Evolutionary conservation across 1,284 basidiomycete genomes (phyloP).

Genomic region (Cryptococcus floricola): DNA sequence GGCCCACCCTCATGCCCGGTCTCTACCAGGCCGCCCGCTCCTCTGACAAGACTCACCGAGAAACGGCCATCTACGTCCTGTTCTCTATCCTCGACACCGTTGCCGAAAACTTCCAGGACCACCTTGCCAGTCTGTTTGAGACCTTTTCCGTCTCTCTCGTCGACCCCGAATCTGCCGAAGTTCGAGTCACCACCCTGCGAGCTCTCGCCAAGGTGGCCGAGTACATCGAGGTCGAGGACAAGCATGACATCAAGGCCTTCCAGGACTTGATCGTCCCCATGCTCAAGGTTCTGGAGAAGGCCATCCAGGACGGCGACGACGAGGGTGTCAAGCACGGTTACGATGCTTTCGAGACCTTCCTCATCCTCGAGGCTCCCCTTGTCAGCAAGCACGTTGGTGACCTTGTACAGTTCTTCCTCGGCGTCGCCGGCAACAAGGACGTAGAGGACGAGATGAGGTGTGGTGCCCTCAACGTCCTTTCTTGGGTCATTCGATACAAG

Average conservation of each 20-base stretch:
- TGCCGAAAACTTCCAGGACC: constrained; percentile 77
- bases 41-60: constrained; percentile 68
- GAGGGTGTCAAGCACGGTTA: constrained; percentile 82
- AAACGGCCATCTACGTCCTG: constrained; percentile 87
- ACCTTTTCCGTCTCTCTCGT: constrained; percentile 73
- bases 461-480: constrained; percentile 88
- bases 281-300: constrained; percentile 84
- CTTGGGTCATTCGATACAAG: constrained; percentile 97
- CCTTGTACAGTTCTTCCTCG: constrained; percentile 84
- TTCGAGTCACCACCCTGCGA: constrained; percentile 85
- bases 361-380: constrained; percentile 90
- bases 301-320: constrained; percentile 77
- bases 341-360: constrained; percentile 92
- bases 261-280: constrained; percentile 85
- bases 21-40: constrained; percentile 76
- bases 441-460: constrained; percentile 80
- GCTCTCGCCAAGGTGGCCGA: constrained; percentile 89
- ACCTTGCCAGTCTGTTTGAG: constrained; percentile 74
- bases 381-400: constrained; percentile 84
- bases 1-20: constrained; percentile 86
- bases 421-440: constrained; percentile 73
- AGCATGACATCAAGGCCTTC: constrained; percentile 81
- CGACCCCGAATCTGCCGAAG: constrained; percentile 86
- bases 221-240: constrained; percentile 86
- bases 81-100: constrained; percentile 89